Base-by-base conservation (phyloP, 495 filamentous ascomycete genomes). In the Durotheca rogersii region DNA sequence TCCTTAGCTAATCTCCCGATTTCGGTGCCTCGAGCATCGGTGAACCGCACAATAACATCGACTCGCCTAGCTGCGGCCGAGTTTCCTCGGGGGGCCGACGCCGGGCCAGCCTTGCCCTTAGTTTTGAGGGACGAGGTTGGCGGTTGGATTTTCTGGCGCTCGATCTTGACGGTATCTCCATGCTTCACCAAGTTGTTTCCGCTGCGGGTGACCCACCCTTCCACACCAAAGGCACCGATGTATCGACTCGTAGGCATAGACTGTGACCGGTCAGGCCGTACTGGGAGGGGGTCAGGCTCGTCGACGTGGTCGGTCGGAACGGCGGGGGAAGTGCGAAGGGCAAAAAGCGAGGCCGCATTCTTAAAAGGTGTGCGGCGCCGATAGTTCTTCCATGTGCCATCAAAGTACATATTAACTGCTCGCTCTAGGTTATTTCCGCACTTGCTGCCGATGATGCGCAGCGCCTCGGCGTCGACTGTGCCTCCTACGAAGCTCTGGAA, bases 1-100 rank as follows among this genome's bases (percentile, higher is more conserved):
- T 98, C 93, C 47, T 88, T 88, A 16, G 89, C 86, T n/a, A 98
- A 69, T 55, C 93, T 75, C 11, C 94, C 93, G 32, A 98, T 73
- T 62, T 98, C 93, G 45, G 86, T 82, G 9, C 91, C 92, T 40
- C 67, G 74, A 3, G 71, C 62, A 60, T 90, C 94, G 2, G 87
- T 95, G 65, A 98, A 97, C 11, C 93, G 84, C n/a, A 96, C 94
- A 38, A 98, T 77, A 25, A 96, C 83, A 67, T 98, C 93, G 18
- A 78, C 75, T 9, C 69, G 78, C 75, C 59, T 87, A 68, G 60
- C 75, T 45, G 69, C 67, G n/a, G 74, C 72, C 35, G 67, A 61
- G 53, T 67, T 72, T 49, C 66, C 27, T 53, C 71, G 72, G 6
- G 55, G 53, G 0, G 61, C 33, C 2, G 61, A 39, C 21, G 67